Evolutionary conservation across 2,329 filamentous ascomycete species (phyloP), one percentile per base, ranked within the genome.

Genomic region (Penicillium fuscoglaucum): DNA sequence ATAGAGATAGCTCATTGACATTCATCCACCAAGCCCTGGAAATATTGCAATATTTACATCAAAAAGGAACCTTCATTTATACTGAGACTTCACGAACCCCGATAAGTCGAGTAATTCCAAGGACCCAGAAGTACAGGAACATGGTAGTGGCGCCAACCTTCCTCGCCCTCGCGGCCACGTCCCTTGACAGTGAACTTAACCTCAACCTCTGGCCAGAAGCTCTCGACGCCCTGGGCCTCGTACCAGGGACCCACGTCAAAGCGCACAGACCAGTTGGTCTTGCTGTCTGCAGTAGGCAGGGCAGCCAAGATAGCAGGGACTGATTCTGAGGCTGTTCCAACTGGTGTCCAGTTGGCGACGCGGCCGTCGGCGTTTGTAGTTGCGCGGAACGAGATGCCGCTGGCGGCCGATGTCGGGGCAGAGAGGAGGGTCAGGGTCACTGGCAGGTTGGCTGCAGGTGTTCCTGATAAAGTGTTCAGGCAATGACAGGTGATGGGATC

Each of bases 351-450:
- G 54, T 70, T 72, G 55, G 74, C 77, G 47, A 81, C 74, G 9
- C 79, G 76, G 24, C 79, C 79, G 66, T 82, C 79, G 43, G 73
- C 68, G 59, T 80, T 76, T 46, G 78, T 80, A 21, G 68, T 71
- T 39, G 76, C 76, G 55, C 63, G 66, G 68, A 78, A 79, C 24
- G 58, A 70, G 53, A 68, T 52, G 19, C 66, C 62, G 37, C 57
- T 63, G 58, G 59, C 50, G 67, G 74, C 58, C 49, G 60, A 66
- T 45, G 66, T 47, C 19, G 61, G 78, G 75, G 50, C 90, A 78
- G 28, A 88, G 66, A 97, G 77, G 51, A 84, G 76, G 3, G 78
- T 79, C 35, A 82, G 74, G 0, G 76, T 78, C 64, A 83, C 82
- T 31, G 79, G 77, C 21, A 84, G 73, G 26, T 76, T 70, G 1